Percentiles rank a stretch among this genome's conserved stretches.
phyloP scores from a whole-genome alignment of 257 asterid species.

The Solanum sejunctum region DNA sequence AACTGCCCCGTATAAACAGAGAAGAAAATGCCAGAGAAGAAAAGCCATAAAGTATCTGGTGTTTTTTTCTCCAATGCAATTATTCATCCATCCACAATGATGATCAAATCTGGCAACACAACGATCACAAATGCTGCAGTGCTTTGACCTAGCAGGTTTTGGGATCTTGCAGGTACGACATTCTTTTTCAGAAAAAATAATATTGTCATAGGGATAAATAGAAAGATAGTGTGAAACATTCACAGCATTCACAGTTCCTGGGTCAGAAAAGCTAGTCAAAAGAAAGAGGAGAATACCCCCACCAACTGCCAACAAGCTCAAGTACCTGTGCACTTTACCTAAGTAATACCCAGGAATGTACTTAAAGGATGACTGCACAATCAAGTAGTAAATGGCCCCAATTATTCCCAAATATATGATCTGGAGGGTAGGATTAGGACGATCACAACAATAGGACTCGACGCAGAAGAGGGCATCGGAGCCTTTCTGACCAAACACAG shows the following conservation, averaged over 20 bases:
- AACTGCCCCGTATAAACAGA: slow-evolving; percentile 70
- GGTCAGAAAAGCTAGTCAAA: slow-evolving; percentile 94
- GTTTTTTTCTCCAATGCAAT: slow-evolving; percentile 97
- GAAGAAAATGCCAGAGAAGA: slow-evolving; percentile 86
- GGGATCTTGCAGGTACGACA: slow-evolving; percentile 94
- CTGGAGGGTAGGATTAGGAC: slow-evolving; percentile 89
- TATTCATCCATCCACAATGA: slow-evolving; percentile 99
- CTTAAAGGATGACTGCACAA: slow-evolving; percentile 49
- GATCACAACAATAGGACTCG: slow-evolving; percentile 81
- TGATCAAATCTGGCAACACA: slow-evolving; percentile 99
- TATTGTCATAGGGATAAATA: slow-evolving; percentile 82
- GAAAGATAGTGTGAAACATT: slow-evolving; percentile 73
- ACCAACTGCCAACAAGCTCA: slow-evolving; percentile 84
- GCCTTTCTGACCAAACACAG: slow-evolving; percentile 60
- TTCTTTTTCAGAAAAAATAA: slow-evolving; percentile 70
- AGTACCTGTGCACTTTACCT: slow-evolving; percentile 78
- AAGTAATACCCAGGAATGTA: slow-evolving; percentile 90
- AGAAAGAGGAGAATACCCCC: slow-evolving; percentile 80
- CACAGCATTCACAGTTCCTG: slow-evolving; percentile 71
- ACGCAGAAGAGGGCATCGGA: slow-evolving; percentile 44
- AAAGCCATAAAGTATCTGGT: slow-evolving; percentile 93
- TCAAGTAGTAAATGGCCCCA: slow-evolving; percentile 70
- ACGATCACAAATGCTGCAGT: slow-evolving; percentile 83
- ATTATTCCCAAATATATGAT: slow-evolving; percentile 57
- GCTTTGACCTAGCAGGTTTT: slow-evolving; percentile 96